Percentiles rank a stretch among this genome's conserved stretches.
Evolutionary conservation across 2,329 filamentous ascomycete species (phyloP).

Genomic region (Neonectria neomacrospora): DNA sequence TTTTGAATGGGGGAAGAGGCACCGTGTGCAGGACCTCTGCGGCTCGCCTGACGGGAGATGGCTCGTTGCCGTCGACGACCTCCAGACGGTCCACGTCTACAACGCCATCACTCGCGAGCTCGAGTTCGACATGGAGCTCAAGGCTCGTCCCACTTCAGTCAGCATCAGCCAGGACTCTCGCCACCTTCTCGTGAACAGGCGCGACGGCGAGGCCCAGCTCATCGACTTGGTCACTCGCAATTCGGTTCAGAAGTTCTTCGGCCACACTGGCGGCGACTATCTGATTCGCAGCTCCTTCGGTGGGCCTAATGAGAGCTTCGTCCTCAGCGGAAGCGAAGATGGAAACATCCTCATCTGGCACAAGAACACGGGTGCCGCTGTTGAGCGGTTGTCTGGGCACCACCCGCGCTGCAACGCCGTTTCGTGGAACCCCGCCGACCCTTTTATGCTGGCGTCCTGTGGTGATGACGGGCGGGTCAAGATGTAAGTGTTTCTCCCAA

Average conservation of each 20-base stretch:
- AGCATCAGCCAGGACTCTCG: slow-evolving; percentile 84
- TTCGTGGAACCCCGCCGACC: slow-evolving; percentile 86
- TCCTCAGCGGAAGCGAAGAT: slow-evolving; percentile 89
- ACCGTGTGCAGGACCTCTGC: slow-evolving; percentile 86
- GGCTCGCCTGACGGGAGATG: slow-evolving; percentile 83
- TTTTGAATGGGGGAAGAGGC: slow-evolving; percentile 74
- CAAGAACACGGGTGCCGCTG: slow-evolving; percentile 78
- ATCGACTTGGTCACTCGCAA: slow-evolving; percentile 80
- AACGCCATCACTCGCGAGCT: slow-evolving; percentile 80
- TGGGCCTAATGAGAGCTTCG: slow-evolving; percentile 90
- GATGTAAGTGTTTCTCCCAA: slow-evolving; percentile 71
- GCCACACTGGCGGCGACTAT: slow-evolving; percentile 78
- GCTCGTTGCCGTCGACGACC: slow-evolving; percentile 80
- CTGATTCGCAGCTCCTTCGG: slow-evolving; percentile 88
- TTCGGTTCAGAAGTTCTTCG: slow-evolving; percentile 78
- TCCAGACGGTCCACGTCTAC: slow-evolving; percentile 81
- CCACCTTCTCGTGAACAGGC: slow-evolving; percentile 84
- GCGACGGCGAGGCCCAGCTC: slow-evolving; percentile 79
- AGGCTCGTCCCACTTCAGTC: slow-evolving; percentile 79
- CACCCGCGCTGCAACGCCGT: slow-evolving; percentile 84
- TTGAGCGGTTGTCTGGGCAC: slow-evolving; percentile 83
- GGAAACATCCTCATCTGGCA: slow-evolving; percentile 89
- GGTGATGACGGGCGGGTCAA: slow-evolving; percentile 88
- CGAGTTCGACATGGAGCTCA: slow-evolving; percentile 75
- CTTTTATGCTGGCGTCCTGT: slow-evolving; percentile 87